Base-by-base conservation (phyloP, 768 basidiomycete species). In the Exsudoporus frostii region DNA sequence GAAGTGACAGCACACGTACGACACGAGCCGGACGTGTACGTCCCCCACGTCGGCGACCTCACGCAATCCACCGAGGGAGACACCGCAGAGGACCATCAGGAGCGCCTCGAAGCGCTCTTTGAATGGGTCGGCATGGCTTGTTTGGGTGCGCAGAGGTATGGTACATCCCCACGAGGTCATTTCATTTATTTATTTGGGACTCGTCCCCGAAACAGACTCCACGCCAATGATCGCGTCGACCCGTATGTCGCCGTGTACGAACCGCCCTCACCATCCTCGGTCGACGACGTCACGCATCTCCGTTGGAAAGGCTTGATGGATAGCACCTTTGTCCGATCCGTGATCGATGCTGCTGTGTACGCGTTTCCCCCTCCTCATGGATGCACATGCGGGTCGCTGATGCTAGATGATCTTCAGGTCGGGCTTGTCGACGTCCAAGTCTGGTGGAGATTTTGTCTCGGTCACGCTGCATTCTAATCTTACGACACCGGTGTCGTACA, bases 111-210 rank as follows among this genome's bases (percentile, higher is more conserved):
- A 8, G 68, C 62, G 4, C 67, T 88, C 15, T 84, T 86, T 47
- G 88, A 90, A 64, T 90, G 88, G 88, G 74, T 82, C 8, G 88
- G 87, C 7, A 79, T 90, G 81, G 84, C 81, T 4, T 75, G 74
- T 51, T 62, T 90, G 5, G 85, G 82, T 14, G 74, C 88, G 2
- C 84, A 86, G 63, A 75, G 88, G 88, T 85, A 54, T n/a, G 7
- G 54, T 32, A 15, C 24, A 4, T 22, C 10, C 22, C 4, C 24
- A 5, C 33, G 15, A 15, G 14, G 3, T 25, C 25, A 8, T 22
- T 41, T 25, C n/a, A 10, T 25, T 9, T 14, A 4, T 22, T 3
- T 15, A 10, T 22, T 17, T 22, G 13, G 8, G 17, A n/a, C n/a
- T n/a, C 14, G 14, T 50, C 9, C 17, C 11, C 2, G 14, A 32